Conservation (phyloP, 2,329 filamentous ascomycete genomes). For the Ascochyta fabae region DNA sequence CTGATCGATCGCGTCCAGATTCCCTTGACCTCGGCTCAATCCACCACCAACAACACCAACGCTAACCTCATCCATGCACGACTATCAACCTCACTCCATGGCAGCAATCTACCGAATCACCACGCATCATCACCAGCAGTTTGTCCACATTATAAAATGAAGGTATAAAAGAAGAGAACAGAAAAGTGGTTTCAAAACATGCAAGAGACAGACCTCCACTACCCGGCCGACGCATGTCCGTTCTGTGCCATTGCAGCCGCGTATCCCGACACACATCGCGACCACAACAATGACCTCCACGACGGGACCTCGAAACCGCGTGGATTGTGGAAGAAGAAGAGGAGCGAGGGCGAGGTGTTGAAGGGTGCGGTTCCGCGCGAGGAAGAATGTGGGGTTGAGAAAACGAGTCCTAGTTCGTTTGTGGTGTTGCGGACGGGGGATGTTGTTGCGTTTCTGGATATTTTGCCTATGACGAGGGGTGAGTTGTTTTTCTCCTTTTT, state of each 20-base stretch:
- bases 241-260: constrained; percentile 65
- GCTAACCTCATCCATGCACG: constrained; percentile 12
- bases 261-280: constrained; percentile 47
- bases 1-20: constrained; percentile 9
- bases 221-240: constrained; percentile 57
- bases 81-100: constrained; percentile 8
- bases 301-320: too few species aligned
- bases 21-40: constrained; percentile 12
- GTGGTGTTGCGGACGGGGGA: constrained; percentile 78
- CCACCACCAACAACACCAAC: neutral
- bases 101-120: neutral
- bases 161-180: neutral
- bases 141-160: neutral
- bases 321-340: constrained; percentile 10
- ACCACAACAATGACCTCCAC: too few species aligned
- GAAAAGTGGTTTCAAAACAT: constrained; percentile 16
- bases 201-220: constrained; percentile 46
- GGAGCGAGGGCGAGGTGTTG: constrained; percentile 22
- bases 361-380: constrained; percentile 33
- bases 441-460: constrained; percentile 89
- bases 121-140: neutral
- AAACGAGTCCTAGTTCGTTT: constrained; percentile 52
- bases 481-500: constrained; percentile 13
- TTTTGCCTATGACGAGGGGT: constrained; percentile 82
- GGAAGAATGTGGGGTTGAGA: constrained; percentile 31